These are phyloP conservation scores for Termitomyces sp. DNA, from an alignment of 768 basidiomycete genomes.

Conservation along the genomic window DNA sequence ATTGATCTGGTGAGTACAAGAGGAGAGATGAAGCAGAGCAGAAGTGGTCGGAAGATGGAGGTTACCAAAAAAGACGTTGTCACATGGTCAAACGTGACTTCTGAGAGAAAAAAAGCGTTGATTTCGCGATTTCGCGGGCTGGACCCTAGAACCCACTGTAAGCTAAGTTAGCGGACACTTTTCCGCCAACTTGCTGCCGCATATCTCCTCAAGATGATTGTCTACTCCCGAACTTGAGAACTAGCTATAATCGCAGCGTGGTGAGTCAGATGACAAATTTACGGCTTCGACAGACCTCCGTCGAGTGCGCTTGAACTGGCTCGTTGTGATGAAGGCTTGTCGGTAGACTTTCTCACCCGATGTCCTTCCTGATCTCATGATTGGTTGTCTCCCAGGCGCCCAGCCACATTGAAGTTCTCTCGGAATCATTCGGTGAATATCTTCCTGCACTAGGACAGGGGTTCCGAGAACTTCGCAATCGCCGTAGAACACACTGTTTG, in stretches of 20 bases:
- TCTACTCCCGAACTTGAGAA: not conserved
- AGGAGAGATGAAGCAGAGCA: no score
- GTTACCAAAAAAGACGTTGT: no score
- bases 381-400: not conserved
- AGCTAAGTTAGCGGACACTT: no score
- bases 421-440: not conserved
- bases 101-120: no score
- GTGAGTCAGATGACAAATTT: not conserved
- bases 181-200: not conserved
- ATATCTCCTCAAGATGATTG: not conserved
- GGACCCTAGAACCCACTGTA: no score
- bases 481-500: not conserved
- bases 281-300: not conserved
- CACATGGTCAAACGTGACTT: no score
- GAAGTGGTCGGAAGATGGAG: no score
- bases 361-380: not conserved
- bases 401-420: not conserved
- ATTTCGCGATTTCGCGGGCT: no score
- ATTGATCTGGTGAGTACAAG: no score
- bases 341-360: constrained; percentile 4
- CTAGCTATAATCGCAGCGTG: not conserved
- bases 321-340: not conserved
- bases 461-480: constrained; percentile 7
- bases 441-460: not conserved
- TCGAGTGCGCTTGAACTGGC: constrained; percentile 7